These are phyloP conservation scores for Scalesia atractyloides DNA, from an alignment of 129 eudicot species.

Conservation along the genomic window DNA sequence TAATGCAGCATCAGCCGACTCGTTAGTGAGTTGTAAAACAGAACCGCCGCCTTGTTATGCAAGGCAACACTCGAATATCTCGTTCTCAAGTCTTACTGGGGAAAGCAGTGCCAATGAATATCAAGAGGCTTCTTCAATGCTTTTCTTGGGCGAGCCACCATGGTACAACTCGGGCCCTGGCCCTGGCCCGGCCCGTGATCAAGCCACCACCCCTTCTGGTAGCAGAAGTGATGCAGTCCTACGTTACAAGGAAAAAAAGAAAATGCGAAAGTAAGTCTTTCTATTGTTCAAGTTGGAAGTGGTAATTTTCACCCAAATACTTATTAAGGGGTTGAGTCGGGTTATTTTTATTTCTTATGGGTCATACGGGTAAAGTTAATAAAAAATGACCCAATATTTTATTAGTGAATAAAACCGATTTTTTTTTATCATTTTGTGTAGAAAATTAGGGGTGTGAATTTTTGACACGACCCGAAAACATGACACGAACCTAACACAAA, in stretches of 20 bases:
- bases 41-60: constrained; percentile 41
- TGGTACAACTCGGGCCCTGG: constrained; percentile 26
- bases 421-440: too few relatives aligned
- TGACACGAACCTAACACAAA: too few relatives aligned
- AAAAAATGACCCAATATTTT: background rate
- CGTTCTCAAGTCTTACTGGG: constrained; percentile 42
- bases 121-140: constrained; percentile 50
- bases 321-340: background rate
- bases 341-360: background rate
- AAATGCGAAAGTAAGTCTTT: constrained; percentile 61
- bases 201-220: constrained; percentile 30
- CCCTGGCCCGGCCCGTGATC: constrained; percentile 19
- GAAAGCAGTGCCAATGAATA: constrained; percentile 48
- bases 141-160: constrained; percentile 54
- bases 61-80: constrained; percentile 44
- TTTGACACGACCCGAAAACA: too few relatives aligned
- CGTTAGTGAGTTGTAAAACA: constrained; percentile 50
- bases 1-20: constrained; percentile 49
- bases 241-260: constrained; percentile 68
- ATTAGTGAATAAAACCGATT: too few relatives aligned
- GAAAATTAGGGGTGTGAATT: too few relatives aligned
- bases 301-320: background rate
- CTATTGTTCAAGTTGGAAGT: constrained; percentile 4
- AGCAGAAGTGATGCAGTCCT: constrained; percentile 58
- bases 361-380: background rate